Evolutionary conservation across 2,329 filamentous ascomycete genomes (phyloP), one percentile per base, ranked within the genome.

Genomic region (Laburnicola sp.): DNA sequence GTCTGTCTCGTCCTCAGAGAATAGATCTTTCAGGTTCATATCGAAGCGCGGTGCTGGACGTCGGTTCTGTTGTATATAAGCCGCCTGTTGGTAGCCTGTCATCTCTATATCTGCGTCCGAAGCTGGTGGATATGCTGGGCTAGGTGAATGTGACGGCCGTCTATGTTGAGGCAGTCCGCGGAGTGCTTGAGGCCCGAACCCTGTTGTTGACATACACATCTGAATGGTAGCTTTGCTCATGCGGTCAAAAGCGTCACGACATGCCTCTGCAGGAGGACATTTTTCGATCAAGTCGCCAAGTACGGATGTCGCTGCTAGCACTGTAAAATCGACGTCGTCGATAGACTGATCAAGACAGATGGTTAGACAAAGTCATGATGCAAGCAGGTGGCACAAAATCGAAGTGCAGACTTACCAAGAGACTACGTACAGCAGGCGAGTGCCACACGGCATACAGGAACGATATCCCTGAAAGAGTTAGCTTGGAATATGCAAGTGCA

Each of bases 361-460:
- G 28, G 27, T 38, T 41, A 28, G 45, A 51, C 21, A 48, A 38
- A 50, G 34, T 41, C 8, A 22, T 32, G 35, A 48, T 35, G 45
- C 42, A 46, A 50, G 44, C 27, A 34, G 34, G 50, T 59, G 45
- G 53, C 49, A 60, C 56, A 58, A 45, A 23, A 28, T 34, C 21
- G n/a, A 43, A 32, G 28, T 23, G 42, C 32, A 27, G 25, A 28
- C 88, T 76, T 82, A 93, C 89, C 73, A 97, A 77, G 50, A 89
- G 86, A 70, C 88, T 91, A 63, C 93, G 84, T 43, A 97, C 93
- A 47, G 90, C 82, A 4, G 90, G 86, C 8, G 93, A 97, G 74
- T 97, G 93, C 93, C 93, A 97, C 51, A 97, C 94, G 21, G 94
- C 92, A 73, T 97, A 97, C 2, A 97, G 80, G 72, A 97, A 97